Conservation (phyloP, 345 rosid species). For the Aethionema arabicum region DNA sequence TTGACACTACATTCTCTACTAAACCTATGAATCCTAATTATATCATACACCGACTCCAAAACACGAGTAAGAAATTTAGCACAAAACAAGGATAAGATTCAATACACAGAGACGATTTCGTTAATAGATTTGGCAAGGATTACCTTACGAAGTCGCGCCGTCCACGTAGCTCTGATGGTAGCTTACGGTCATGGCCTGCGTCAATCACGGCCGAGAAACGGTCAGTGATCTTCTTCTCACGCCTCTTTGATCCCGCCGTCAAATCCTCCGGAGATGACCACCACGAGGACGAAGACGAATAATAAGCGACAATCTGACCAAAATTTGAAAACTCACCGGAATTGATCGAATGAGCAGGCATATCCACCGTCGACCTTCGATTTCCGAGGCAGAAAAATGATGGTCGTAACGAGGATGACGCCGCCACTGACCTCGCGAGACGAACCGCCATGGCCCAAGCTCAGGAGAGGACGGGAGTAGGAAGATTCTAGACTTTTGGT, state of each 20-base stretch:
- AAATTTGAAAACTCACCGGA: slow-evolving; percentile 16
- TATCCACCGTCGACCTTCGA: slow-evolving; percentile 19
- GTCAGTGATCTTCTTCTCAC: slow-evolving; percentile 51
- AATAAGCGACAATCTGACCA: slow-evolving; percentile 41
- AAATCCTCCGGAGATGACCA: slow-evolving; percentile 33
- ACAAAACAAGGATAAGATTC: not conserved
- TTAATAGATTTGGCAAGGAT: not conserved
- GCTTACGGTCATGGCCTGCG: slow-evolving; percentile 78
- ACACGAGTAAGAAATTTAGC: slow-evolving; percentile 1
- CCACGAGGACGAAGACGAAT: slow-evolving; percentile 42
- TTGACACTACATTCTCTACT: not conserved
- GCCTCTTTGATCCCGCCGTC: slow-evolving; percentile 40
- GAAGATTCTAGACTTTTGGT: slow-evolving; percentile 2
- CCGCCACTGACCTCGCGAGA: slow-evolving; percentile 38
- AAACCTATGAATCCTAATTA: not conserved
- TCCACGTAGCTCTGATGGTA: slow-evolving; percentile 91
- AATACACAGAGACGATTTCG: not conserved
- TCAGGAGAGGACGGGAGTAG: slow-evolving; percentile 17
- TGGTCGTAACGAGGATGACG: slow-evolving; percentile 24
- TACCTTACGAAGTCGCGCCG: slow-evolving; percentile 66
- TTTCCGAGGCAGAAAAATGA: not conserved
- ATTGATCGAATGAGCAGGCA: slow-evolving; percentile 16
- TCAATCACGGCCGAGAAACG: slow-evolving; percentile 69
- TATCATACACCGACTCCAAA: not conserved
- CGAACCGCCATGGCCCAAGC: slow-evolving; percentile 38